Conservation (phyloP, 2,329 filamentous ascomycete genomes). For the Aspergillus sp. region DNA sequence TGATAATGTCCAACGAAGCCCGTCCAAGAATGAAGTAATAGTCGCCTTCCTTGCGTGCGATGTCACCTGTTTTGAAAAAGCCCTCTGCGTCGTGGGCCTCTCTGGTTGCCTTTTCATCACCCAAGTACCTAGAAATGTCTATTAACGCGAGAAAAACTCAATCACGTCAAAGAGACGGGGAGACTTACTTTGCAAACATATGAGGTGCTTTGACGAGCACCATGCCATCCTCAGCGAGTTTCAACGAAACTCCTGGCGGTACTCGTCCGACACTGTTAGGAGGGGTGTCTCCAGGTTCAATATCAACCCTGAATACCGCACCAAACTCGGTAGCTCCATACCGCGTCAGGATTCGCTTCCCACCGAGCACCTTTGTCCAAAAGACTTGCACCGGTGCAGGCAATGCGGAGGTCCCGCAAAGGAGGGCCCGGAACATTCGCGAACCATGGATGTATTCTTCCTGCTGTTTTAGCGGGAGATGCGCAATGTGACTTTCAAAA, state of each 20-base stretch:
- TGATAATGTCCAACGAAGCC: conserved; percentile 56
- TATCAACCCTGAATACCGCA: conserved; percentile 42
- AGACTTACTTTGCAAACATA: conserved; percentile 38
- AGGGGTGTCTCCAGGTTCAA: conserved; percentile 25
- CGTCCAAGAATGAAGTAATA: conserved; percentile 54
- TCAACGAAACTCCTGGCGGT: conserved; percentile 40
- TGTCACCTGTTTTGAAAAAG: conserved; percentile 49
- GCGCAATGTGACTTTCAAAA: conserved; percentile 35
- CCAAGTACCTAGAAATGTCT: conserved; percentile 30
- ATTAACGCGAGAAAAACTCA: not conserved
- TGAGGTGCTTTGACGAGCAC: conserved; percentile 39
- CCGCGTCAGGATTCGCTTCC: conserved; percentile 39
- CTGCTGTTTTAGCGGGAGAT: conserved; percentile 16
- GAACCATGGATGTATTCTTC: conserved; percentile 43
- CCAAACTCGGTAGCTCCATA: conserved; percentile 48
- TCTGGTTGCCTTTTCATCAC: conserved; percentile 40
- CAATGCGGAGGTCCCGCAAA: conserved; percentile 46
- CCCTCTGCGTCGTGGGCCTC: conserved; percentile 45
- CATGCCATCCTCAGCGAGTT: conserved; percentile 50
- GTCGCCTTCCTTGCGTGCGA: conserved; percentile 34
- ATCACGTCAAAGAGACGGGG: not conserved
- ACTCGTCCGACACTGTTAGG: conserved; percentile 32
- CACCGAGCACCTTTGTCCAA: conserved; percentile 35
- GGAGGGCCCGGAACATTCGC: conserved; percentile 22
- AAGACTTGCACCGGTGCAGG: conserved; percentile 53